Evolutionary conservation across 352 stramenopile species (phyloP).

Genomic region (Phytophthora idaei): DNA sequence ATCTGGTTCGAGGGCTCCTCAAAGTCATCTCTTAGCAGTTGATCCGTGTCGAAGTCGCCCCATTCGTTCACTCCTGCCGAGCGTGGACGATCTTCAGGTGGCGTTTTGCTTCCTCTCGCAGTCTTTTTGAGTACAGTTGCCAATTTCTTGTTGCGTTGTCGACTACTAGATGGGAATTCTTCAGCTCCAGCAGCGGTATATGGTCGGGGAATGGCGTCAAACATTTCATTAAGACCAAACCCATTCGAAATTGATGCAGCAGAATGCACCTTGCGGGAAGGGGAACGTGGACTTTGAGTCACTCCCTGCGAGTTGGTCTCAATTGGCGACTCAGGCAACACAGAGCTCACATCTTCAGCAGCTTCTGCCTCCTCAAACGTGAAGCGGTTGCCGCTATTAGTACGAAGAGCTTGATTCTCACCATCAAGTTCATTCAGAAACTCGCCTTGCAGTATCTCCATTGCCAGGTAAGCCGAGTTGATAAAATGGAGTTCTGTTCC

Average conservation of each 20-base stretch:
- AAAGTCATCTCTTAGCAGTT: conserved; percentile 38
- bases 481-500: too few species aligned
- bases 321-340: background rate
- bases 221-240: background rate
- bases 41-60: conserved; percentile 65
- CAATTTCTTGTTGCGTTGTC: conserved; percentile 17
- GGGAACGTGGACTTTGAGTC: background rate
- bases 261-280: conserved; percentile 26
- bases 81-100: conserved; percentile 23
- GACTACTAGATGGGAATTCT: background rate
- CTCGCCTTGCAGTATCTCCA: conserved; percentile 15
- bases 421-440: conserved; percentile 5
- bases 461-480: background rate
- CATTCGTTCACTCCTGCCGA: conserved; percentile 46
- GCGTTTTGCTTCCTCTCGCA: background rate
- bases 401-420: conserved; percentile 17
- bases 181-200: conserved; percentile 23
- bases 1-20: conserved; percentile 17
- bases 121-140: conserved; percentile 5
- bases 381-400: background rate
- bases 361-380: background rate
- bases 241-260: conserved; percentile 10
- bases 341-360: background rate
- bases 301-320: background rate
- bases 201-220: conserved; percentile 13